Evolutionary conservation across 73 alveolate genomes (phyloP).

Genomic region (Paramecium pentaurelia): DNA sequence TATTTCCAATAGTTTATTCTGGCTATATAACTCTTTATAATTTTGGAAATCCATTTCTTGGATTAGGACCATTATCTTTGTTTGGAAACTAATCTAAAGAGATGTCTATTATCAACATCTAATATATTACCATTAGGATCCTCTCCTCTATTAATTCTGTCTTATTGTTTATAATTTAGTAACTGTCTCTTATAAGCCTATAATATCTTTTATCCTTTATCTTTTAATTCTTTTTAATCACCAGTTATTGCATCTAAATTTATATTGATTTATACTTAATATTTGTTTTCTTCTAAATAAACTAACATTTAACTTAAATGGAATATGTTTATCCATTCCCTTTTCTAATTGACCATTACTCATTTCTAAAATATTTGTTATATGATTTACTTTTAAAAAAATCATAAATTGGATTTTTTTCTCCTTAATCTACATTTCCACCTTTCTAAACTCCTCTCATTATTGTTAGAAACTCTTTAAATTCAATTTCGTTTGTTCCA

Average conservation of each 20-base stretch:
- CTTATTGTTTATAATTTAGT: constrained; percentile 46
- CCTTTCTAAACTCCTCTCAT: constrained; percentile 80
- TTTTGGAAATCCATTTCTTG: constrained; percentile 62
- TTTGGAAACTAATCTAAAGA: constrained; percentile 53
- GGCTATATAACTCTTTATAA: neutral
- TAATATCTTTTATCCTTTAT: constrained; percentile 54
- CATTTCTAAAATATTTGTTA: constrained; percentile 26
- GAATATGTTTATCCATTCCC: constrained; percentile 59
- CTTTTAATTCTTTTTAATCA: constrained; percentile 48
- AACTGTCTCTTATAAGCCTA: constrained; percentile 52
- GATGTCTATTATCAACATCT: neutral
- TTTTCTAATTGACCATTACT: constrained; percentile 57
- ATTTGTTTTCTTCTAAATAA: constrained; percentile 66
- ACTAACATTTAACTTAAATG: constrained; percentile 67
- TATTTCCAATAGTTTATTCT: neutral
- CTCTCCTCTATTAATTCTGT: constrained; percentile 53
- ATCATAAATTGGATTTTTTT: constrained; percentile 62
- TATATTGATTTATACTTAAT: neutral
- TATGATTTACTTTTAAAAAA: constrained; percentile 63
- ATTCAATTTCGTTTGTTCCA: constrained; percentile 85
- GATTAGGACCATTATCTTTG: constrained; percentile 57
- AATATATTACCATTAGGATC: constrained; percentile 55
- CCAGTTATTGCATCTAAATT: constrained; percentile 55
- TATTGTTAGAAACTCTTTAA: constrained; percentile 86
- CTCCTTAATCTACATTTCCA: constrained; percentile 51